These are phyloP conservation scores for Bretziella fagacearum DNA, from an alignment of 2,329 filamentous ascomycete genomes.

Conservation along the genomic window DNA sequence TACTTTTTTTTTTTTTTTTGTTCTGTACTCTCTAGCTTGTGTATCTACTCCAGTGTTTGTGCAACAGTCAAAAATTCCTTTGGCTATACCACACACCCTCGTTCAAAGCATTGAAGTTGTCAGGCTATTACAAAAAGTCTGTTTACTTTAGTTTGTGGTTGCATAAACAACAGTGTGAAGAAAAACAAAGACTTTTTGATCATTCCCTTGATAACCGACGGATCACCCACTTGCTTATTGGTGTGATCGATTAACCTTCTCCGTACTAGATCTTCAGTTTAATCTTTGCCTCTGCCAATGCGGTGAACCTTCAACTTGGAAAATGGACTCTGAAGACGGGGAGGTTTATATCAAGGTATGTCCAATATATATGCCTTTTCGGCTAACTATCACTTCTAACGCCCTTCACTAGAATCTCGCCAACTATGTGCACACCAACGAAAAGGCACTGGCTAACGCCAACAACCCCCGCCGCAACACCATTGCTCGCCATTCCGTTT, in stretches of 20 bases:
- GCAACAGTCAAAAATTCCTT: not conserved
- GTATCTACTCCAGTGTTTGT: not conserved
- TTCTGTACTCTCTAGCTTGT: not conserved
- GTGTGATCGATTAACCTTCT: slow-evolving; percentile 7
- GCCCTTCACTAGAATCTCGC: slow-evolving; percentile 60
- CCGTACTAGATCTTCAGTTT: slow-evolving; percentile 6
- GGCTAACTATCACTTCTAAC: slow-evolving; percentile 5
- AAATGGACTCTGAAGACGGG: slow-evolving; percentile 80
- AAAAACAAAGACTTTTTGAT: not conserved
- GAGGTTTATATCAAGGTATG: slow-evolving; percentile 73
- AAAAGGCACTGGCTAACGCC: slow-evolving; percentile 92
- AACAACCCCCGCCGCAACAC: slow-evolving; percentile 67
- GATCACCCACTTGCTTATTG: slow-evolving; percentile 6
- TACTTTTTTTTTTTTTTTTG: not conserved
- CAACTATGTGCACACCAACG: slow-evolving; percentile 89
- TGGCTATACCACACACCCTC: not conserved
- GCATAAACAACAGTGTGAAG: not conserved
- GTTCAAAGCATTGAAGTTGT: not conserved
- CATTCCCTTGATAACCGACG: slow-evolving; percentile 8
- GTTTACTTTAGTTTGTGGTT: not conserved
- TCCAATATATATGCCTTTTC: not conserved
- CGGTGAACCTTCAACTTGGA: slow-evolving; percentile 22
- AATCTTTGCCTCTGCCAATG: slow-evolving; percentile 14
- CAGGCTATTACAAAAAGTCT: not conserved
- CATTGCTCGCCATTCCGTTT: slow-evolving; percentile 49